A percentile compares a stretch with the other conserved stretches of the same genome.
Conservation (phyloP, 345 rosid species). For the Eutrema japonicum region DNA sequence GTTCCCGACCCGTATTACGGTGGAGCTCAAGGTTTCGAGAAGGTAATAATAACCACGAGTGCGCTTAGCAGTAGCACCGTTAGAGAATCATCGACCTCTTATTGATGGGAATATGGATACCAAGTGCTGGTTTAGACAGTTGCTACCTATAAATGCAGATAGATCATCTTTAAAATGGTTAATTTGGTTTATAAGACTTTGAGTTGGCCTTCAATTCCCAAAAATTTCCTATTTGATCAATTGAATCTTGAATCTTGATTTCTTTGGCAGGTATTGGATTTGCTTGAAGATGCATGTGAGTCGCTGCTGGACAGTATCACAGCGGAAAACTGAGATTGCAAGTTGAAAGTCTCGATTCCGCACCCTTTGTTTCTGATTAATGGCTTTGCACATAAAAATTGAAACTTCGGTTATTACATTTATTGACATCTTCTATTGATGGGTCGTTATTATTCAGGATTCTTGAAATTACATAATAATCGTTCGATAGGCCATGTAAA, state of each 20-base stretch:
- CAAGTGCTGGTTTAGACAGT: background rate
- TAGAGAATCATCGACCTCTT: background rate
- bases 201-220: background rate
- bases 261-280: slow-evolving; percentile 67
- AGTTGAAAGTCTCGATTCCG: background rate
- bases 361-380: background rate
- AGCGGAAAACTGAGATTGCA: slow-evolving; percentile 40
- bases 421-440: no score
- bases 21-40: slow-evolving; percentile 94
- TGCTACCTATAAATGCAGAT: background rate
- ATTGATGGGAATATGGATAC: background rate
- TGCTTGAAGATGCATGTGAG: slow-evolving; percentile 92
- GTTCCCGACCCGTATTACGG: slow-evolving; percentile 96
- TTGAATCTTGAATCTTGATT: background rate
- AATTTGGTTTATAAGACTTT: slow-evolving; percentile 1
- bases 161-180: background rate
- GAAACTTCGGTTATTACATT: background rate
- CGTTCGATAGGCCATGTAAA: no score
- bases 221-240: background rate
- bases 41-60: slow-evolving; percentile 56
- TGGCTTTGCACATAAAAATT: background rate
- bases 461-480: no score
- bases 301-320: slow-evolving; percentile 79
- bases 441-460: no score
- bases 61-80: background rate